A percentile compares a stretch with the other conserved stretches of the same genome.
These are phyloP conservation scores for Pythium guiyangense DNA, from an alignment of 352 stramenopile species.

Conservation along the genomic window DNA sequence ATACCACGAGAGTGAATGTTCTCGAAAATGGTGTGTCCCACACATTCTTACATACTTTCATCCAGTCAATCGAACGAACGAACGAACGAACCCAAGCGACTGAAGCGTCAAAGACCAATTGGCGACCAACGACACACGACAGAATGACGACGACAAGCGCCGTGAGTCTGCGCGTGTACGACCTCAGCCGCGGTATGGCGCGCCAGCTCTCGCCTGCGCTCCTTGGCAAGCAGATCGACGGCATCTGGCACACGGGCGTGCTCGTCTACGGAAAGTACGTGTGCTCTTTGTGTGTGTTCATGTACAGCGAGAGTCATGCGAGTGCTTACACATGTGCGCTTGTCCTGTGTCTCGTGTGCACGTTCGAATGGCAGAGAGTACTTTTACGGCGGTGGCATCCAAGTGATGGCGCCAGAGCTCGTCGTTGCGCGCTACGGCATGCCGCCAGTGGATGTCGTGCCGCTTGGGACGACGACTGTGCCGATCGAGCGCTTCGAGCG, in stretches of 20 bases:
- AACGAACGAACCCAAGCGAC: too few species aligned
- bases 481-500: conserved; percentile 74
- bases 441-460: conserved; percentile 74
- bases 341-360: too few species aligned
- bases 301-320: too few species aligned
- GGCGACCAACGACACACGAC: too few species aligned
- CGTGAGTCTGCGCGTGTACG: conserved; percentile 93
- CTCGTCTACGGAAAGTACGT: conserved; percentile 52
- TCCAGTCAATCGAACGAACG: too few species aligned
- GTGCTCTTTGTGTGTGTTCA: too few species aligned
- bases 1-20: too few species aligned
- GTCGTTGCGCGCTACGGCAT: conserved; percentile 81
- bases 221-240: conserved; percentile 91
- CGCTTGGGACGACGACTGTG: conserved; percentile 74
- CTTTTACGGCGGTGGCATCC: conserved; percentile 94
- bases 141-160: neutral
- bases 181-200: conserved; percentile 93
- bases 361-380: conserved; percentile 64
- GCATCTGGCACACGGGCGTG: conserved; percentile 91
- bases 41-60: too few species aligned
- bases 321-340: too few species aligned
- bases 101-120: too few species aligned
- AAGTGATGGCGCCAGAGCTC: conserved; percentile 63
- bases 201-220: conserved; percentile 82
- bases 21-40: too few species aligned